These are phyloP conservation scores for Drosera spatulata DNA, from an alignment of 179 eudicot species.

Conservation along the genomic window DNA sequence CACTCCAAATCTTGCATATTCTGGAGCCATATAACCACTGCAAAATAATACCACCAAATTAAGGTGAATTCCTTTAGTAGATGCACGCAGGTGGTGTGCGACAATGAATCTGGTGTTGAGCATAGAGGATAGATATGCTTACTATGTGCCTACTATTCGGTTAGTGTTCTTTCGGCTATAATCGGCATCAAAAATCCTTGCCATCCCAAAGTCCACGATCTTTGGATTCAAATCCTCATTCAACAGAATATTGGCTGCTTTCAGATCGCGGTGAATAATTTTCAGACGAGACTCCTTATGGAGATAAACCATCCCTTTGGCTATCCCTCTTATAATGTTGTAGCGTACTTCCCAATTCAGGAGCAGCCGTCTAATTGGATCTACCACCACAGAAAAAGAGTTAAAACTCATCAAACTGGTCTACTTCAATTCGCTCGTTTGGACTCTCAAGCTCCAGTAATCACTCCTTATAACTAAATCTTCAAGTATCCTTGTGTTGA, in stretches of 20 bases:
- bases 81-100: no score
- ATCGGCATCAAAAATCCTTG: conserved; percentile 14
- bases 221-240: conserved; percentile 12
- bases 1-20: conserved; percentile 13
- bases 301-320: conserved; percentile 12
- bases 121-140: conserved; percentile 1
- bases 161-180: neutral
- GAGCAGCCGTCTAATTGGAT: conserved; percentile 3
- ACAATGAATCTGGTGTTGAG: no score
- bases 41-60: neutral
- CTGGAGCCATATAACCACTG: conserved; percentile 23
- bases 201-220: conserved; percentile 16
- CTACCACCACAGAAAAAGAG: neutral
- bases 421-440: no score
- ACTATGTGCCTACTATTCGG: conserved; percentile 14
- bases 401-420: no score
- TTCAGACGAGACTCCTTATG: conserved; percentile 14
- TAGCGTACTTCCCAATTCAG: conserved; percentile 12
- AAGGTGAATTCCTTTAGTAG: neutral
- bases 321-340: conserved; percentile 16
- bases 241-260: conserved; percentile 14
- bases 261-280: conserved; percentile 14
- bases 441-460: no score
- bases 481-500: no score
- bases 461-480: no score